A percentile compares a stretch with the other conserved stretches of the same genome.
These are phyloP conservation scores for Trichosporon asahii DNA, from an alignment of 1,284 basidiomycete species.

Conservation along the genomic window DNA sequence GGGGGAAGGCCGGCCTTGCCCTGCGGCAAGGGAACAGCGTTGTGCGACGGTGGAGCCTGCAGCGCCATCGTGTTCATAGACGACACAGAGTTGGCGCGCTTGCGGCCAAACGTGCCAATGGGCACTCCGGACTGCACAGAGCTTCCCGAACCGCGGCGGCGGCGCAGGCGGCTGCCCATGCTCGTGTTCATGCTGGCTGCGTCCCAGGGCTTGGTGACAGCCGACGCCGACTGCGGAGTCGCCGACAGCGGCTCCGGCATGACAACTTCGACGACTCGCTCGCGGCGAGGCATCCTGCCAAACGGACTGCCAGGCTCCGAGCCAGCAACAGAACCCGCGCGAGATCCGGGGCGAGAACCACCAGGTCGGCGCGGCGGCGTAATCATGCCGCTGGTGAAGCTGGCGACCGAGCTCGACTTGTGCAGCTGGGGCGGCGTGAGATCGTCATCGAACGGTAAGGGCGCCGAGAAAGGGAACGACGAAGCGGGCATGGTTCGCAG, in stretches of 20 bases:
- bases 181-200: not conserved
- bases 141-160: slow-evolving; percentile 40
- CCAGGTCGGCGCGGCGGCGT: slow-evolving; percentile 16
- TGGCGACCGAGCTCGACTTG: slow-evolving; percentile 36
- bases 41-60: slow-evolving; percentile 11
- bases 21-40: slow-evolving; percentile 30
- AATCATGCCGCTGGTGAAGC: slow-evolving; percentile 24
- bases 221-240: not conserved
- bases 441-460: slow-evolving; percentile 50
- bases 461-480: slow-evolving; percentile 41
- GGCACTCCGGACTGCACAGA: slow-evolving; percentile 35
- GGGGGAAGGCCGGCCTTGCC: slow-evolving; percentile 44
- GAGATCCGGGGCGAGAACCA: slow-evolving; percentile 31
- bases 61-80: slow-evolving; percentile 17
- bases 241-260: slow-evolving; percentile 50
- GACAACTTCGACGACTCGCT: slow-evolving; percentile 48
- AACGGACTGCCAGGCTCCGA: slow-evolving; percentile 27
- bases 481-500: slow-evolving; percentile 43
- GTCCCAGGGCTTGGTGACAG: not conserved
- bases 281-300: slow-evolving; percentile 37
- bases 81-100: slow-evolving; percentile 34
- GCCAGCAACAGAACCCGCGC: slow-evolving; percentile 32
- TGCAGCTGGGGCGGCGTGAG: slow-evolving; percentile 24
- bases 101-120: slow-evolving; percentile 30
- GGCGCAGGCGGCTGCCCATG: slow-evolving; percentile 5